Conservation (phyloP, 345 rosid species). For the Luvunga scandens region DNA sequence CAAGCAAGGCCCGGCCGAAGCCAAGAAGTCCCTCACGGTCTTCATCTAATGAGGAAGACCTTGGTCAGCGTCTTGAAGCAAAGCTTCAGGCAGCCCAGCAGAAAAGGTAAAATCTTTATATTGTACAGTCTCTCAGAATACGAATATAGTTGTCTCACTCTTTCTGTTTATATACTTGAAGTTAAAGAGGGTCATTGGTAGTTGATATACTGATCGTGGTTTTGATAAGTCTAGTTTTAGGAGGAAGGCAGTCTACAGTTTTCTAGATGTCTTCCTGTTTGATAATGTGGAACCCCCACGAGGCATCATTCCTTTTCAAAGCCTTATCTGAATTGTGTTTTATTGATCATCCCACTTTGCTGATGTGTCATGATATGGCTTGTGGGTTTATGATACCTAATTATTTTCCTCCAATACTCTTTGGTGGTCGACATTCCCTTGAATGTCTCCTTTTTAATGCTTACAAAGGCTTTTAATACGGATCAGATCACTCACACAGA, state of each 20-base stretch:
- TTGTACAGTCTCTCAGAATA: background rate
- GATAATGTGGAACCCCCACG: background rate
- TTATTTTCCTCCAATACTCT: background rate
- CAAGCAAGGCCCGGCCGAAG: conserved; percentile 85
- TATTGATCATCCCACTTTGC: conserved; percentile 1
- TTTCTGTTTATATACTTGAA: background rate
- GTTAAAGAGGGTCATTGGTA: background rate
- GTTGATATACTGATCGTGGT: background rate
- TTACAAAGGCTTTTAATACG: background rate
- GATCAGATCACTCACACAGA: background rate
- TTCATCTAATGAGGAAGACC: conserved; percentile 77
- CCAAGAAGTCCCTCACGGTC: conserved; percentile 73
- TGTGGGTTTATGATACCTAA: background rate
- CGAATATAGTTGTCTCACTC: background rate
- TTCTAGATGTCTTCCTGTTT: background rate
- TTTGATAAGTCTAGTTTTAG: background rate
- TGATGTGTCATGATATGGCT: background rate
- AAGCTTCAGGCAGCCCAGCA: conserved; percentile 92
- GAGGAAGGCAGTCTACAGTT: background rate
- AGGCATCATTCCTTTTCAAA: background rate
- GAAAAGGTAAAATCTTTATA: conserved; percentile 58
- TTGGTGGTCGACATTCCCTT: background rate
- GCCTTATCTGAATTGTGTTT: background rate
- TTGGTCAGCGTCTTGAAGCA: conserved; percentile 93
- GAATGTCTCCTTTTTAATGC: background rate